Conservation (phyloP, 2,329 filamentous ascomycete genomes). For the Orbilia brochopaga region DNA sequence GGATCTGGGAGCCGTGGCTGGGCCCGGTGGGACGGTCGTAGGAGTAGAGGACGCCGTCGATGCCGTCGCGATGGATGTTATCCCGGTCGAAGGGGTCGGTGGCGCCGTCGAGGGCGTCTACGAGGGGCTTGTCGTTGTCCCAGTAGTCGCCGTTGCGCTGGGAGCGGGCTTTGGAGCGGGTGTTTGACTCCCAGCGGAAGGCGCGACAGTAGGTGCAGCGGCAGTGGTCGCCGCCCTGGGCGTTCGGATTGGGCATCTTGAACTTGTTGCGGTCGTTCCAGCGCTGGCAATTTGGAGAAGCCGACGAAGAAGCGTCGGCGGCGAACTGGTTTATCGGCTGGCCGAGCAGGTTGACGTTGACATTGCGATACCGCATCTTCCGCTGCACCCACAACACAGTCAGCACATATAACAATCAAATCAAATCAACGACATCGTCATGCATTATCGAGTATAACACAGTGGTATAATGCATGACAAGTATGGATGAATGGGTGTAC, state of each 20-base stretch:
- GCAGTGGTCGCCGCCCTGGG: constrained; percentile 37
- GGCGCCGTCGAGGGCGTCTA: constrained; percentile 26
- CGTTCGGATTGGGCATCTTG: constrained; percentile 46
- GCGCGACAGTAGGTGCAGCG: constrained; percentile 51
- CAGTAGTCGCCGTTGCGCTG: constrained; percentile 23
- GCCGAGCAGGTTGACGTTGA: constrained; percentile 53
- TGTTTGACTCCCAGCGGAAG: constrained; percentile 30
- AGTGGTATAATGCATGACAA: not conserved
- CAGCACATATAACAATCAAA: not conserved
- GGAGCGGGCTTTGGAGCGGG: constrained; percentile 38
- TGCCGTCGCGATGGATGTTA: constrained; percentile 46
- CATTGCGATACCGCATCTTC: constrained; percentile 54
- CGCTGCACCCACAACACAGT: constrained; percentile 36
- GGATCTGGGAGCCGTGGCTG: constrained; percentile 51
- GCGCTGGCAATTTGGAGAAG: constrained; percentile 35
- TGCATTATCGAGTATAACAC: not conserved
- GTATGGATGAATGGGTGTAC: constrained; percentile 16
- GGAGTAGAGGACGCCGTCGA: constrained; percentile 54
- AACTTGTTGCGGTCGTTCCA: constrained; percentile 55
- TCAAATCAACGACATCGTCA: constrained; percentile 18
- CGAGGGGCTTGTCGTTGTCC: constrained; percentile 23
- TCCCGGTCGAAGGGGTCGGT: constrained; percentile 52
- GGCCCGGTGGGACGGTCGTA: constrained; percentile 52
- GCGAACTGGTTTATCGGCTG: constrained; percentile 33
- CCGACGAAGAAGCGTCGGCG: not conserved